Base-by-base conservation (phyloP, 2,329 filamentous ascomycete species). In the Chalara sp. region DNA sequence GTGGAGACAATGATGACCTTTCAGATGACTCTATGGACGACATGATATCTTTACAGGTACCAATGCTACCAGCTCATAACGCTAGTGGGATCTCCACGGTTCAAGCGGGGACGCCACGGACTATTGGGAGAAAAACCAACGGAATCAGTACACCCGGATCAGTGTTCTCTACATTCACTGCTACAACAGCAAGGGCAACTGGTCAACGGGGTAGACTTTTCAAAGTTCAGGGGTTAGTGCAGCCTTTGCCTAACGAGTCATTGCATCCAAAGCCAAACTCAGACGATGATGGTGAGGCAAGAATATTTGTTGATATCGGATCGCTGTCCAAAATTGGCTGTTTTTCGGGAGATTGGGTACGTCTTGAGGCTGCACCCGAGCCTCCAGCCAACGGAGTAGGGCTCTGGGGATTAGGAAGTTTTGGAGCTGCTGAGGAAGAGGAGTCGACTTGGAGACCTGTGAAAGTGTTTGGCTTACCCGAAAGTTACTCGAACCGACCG, bases 301-400 rank as follows among this genome's bases (percentile, higher is more conserved):
- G 93, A 45, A 79, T 97, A 2, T 99, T 92, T 62, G 91, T 99
- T 5, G 90, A 96, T 61, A 86, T 95, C 6, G 84, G 81, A 51
- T 88, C 89, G 1, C 70, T 99, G 21, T 86, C 89, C 11, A 90
- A 91, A 59, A 86, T 99, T 49, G 91, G 92, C 12, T 97, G 92
- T 67, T 99, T 99, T 65, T 97, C 92, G 0, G 93, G 93, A 32
- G 93, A 99, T 64, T 99, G 93, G 93, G 89, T 96, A 8, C 84
- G 86, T 28, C 75, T 96, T 8, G 89, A 96, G 69, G 77, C 81
- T 5, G 79, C 87, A 0, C 79, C 87, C 57, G 88, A 90, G 63
- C 86, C 88, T 53, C 85, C 79, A 28, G 71, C 74, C 12, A 86
- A 81, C 65, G 86, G 76, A 13, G 80, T 81, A 58, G 86, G 79